Conservation (phyloP, 2,329 filamentous ascomycete genomes). For the Colletotrichum liaoningense region DNA sequence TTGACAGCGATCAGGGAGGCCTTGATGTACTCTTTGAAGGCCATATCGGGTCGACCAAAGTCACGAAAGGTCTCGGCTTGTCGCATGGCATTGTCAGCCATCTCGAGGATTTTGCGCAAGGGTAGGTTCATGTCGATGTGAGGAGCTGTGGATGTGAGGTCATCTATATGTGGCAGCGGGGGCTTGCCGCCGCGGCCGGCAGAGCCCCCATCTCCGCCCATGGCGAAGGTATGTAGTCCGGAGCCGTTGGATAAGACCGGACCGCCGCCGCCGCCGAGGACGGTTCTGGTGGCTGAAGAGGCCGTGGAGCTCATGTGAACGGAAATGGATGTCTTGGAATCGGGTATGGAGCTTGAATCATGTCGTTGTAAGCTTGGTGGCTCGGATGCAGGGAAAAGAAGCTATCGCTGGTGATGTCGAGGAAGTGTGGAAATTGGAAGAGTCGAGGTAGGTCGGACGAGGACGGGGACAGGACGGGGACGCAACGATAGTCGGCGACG, state of each 20-base stretch:
- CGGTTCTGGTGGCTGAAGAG: conserved; percentile 35
- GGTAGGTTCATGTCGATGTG: conserved; percentile 62
- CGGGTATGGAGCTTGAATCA: conserved; percentile 22
- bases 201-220: conserved; percentile 30
- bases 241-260: conserved; percentile 27
- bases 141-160: conserved; percentile 58
- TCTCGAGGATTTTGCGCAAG: conserved; percentile 64
- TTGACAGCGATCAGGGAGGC: conserved; percentile 84
- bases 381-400: not conserved
- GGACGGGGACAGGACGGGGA: conserved; percentile 26
- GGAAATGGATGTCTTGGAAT: conserved; percentile 16
- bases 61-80: conserved; percentile 72
- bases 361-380: conserved; percentile 23
- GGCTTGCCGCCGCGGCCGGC: conserved; percentile 42
- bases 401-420: not conserved
- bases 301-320: conserved; percentile 33
- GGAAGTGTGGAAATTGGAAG: conserved; percentile 7
- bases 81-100: conserved; percentile 64
- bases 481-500: conserved; percentile 26
- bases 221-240: conserved; percentile 31
- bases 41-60: conserved; percentile 76
- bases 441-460: conserved; percentile 29
- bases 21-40: conserved; percentile 86
- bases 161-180: conserved; percentile 64
- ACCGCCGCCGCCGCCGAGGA: conserved; percentile 33